These are phyloP conservation scores for Blastosporella zonata DNA, from an alignment of 1,284 basidiomycete genomes.

Conservation along the genomic window DNA sequence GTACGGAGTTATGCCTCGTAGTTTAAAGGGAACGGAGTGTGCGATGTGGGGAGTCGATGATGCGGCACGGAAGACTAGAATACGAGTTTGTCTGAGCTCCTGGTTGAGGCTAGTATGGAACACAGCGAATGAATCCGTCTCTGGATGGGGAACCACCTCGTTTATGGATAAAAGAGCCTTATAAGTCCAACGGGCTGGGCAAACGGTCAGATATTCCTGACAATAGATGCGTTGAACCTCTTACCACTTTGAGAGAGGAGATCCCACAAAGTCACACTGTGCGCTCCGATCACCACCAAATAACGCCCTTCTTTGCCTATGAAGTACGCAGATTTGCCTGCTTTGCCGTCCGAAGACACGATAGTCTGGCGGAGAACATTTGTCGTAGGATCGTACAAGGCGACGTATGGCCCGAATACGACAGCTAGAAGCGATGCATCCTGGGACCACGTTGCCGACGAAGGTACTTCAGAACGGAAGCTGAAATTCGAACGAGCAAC, in stretches of 20 bases:
- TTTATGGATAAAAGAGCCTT: slow-evolving; percentile 36
- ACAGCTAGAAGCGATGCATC: slow-evolving; percentile 88
- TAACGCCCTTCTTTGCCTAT: slow-evolving; percentile 64
- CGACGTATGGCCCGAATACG: slow-evolving; percentile 65
- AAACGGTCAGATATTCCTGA: slow-evolving; percentile 16
- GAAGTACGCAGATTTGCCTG: slow-evolving; percentile 52
- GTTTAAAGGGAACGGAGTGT: slow-evolving; percentile 55
- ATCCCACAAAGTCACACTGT: slow-evolving; percentile 78
- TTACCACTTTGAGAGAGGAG: slow-evolving; percentile 67
- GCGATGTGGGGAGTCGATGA: slow-evolving; percentile 43
- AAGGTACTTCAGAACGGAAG: slow-evolving; percentile 69
- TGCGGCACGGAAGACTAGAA: slow-evolving; percentile 47
- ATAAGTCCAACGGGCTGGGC: slow-evolving; percentile 59
- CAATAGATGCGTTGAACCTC: slow-evolving; percentile 23
- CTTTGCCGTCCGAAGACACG: slow-evolving; percentile 50
- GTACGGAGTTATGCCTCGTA: slow-evolving; percentile 52
- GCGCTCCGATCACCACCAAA: slow-evolving; percentile 50
- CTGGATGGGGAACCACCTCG: slow-evolving; percentile 52
- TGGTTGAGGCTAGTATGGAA: slow-evolving; percentile 40
- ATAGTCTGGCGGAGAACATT: slow-evolving; percentile 69
- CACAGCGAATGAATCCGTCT: slow-evolving; percentile 54
- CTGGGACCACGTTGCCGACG: slow-evolving; percentile 72
- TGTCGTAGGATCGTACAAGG: slow-evolving; percentile 75
- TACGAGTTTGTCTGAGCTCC: slow-evolving; percentile 34
- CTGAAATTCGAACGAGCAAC: slow-evolving; percentile 65